Evolutionary conservation across 257 asterid species (phyloP), one percentile per base, ranked within the genome.

Genomic region (Nicotiana knightiana): DNA sequence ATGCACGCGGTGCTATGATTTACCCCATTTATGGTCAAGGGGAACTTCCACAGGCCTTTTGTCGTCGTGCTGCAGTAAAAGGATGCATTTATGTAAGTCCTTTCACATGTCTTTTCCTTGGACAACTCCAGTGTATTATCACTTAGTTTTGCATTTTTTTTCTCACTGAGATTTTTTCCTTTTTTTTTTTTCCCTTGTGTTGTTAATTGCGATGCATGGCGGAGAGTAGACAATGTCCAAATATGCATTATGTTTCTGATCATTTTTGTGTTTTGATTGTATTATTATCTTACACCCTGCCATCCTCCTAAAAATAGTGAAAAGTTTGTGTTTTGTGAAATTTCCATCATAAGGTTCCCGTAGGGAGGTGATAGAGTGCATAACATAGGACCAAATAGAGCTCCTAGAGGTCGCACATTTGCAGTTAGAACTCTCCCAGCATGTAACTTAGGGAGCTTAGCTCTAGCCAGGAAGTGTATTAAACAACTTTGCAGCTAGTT

Each of bases 61-160:
- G 98, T 87, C 97, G 98, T 18, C 97, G 98, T 83, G 97, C 98
- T 88, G 99, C 97, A 63, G 99, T 96, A 80, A 96, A 96, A 89
- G 98, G 98, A 75, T 93, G 97, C 92, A 89, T 89, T 75, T 85
- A 92, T 88, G 99, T 96, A 89, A 81, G 98, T 86, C 61, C 12
- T 46, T 48, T 71, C 21, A 46, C 24, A 71, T 46, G 57, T 70
- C 24, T 43, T 70, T 21, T 2, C 78, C 24, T 54, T 70, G 57
- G 33, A 43, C 26, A 70, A 6, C 61, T 46, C 59, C 21, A 71
- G 37, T 10, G 4, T 46, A 71, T 24, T 24, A 71, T 71, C 58
- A 70, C 78, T 70, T 46, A 1, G 59, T 24, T 64, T 46, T 71
- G 61, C 79, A 71, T 46, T 71, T 71, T 71, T 58, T 39, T 71